phyloP scores from a whole-genome alignment of 805 yeast species.

The Suhomyces prunicola region DNA sequence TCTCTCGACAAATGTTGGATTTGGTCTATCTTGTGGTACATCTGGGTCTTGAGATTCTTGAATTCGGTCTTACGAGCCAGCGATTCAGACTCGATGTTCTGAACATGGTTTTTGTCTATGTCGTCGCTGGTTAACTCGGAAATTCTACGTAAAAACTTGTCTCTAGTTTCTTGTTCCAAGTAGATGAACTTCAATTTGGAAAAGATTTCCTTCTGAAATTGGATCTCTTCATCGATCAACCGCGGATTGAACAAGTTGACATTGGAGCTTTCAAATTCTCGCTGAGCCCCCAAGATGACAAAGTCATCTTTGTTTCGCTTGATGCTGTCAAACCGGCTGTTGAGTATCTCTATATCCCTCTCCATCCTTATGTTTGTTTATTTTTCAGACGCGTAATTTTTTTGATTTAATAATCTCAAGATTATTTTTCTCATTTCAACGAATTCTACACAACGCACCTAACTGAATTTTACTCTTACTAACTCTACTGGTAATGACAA shows the following conservation, averaged over 20 bases:
- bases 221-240: slow-evolving; percentile 28
- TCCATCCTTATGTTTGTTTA: background rate
- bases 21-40: slow-evolving; percentile 23
- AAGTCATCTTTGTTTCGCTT: slow-evolving; percentile 3
- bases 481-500: background rate
- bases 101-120: slow-evolving; percentile 18
- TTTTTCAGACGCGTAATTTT: background rate
- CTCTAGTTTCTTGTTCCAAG: slow-evolving; percentile 70
- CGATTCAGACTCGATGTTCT: slow-evolving; percentile 19
- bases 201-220: slow-evolving; percentile 39
- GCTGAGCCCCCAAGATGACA: slow-evolving; percentile 4
- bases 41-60: slow-evolving; percentile 23
- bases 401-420: background rate
- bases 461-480: no score
- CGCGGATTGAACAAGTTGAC: slow-evolving; percentile 9
- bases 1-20: slow-evolving; percentile 28
- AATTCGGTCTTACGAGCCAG: slow-evolving; percentile 20
- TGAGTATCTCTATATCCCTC: background rate
- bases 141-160: slow-evolving; percentile 56
- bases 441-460: background rate
- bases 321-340: background rate
- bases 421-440: background rate
- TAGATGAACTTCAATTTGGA: slow-evolving; percentile 61
- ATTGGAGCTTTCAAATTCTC: slow-evolving; percentile 11
- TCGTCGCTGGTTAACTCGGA: slow-evolving; percentile 29